Percentiles rank a stretch among this genome's conserved stretches.
Evolutionary conservation across 2,329 filamentous ascomycete genomes (phyloP).

Genomic region (Cercospora sesami): DNA sequence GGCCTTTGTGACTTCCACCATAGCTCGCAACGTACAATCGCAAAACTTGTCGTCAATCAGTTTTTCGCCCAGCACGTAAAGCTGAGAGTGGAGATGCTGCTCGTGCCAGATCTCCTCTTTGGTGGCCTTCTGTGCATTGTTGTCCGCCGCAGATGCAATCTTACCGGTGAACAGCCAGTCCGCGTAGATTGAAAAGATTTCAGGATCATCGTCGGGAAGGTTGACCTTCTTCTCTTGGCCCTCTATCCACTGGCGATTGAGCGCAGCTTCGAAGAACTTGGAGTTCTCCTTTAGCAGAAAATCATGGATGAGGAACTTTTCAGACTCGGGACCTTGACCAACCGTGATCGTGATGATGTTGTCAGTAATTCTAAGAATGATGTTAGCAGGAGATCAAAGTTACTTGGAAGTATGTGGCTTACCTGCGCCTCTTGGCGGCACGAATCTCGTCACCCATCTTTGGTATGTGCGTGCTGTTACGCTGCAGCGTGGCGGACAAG

Average conservation of each 20-base stretch:
- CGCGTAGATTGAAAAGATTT: background rate
- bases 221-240: constrained; percentile 2
- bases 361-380: background rate
- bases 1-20: background rate
- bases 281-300: background rate
- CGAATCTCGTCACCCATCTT: background rate
- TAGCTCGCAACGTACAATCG: background rate
- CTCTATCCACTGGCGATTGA: constrained; percentile 9
- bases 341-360: constrained; percentile 2
- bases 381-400: too few relatives aligned
- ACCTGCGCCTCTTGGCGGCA: background rate
- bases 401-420: too few relatives aligned
- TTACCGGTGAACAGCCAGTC: constrained; percentile 4
- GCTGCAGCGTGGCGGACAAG: too few relatives aligned
- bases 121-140: too few relatives aligned
- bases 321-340: background rate
- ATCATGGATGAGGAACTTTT: constrained; percentile 4
- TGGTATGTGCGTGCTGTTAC: too few relatives aligned
- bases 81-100: background rate
- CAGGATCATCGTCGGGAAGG: constrained; percentile 6
- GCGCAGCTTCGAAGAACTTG: constrained; percentile 3
- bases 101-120: too few relatives aligned
- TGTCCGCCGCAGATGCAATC: background rate
- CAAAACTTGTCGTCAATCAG: constrained; percentile 4
- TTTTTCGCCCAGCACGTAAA: constrained; percentile 14